Conservation (phyloP, 208 protist species). For the Tritrichomonas foetus region DNA sequence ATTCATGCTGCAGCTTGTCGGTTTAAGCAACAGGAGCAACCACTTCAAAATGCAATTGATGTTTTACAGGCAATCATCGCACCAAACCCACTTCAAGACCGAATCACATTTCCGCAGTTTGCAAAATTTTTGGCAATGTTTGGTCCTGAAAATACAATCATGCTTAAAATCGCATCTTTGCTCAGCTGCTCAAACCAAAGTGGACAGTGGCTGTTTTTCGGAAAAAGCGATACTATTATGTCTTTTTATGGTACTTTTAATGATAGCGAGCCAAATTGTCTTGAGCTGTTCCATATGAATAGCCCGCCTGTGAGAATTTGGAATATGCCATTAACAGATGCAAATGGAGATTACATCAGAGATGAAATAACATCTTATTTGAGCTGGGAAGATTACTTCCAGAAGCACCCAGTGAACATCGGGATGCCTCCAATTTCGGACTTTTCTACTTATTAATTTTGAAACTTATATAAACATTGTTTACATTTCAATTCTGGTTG, state of each 20-base stretch:
- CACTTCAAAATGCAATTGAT: not conserved
- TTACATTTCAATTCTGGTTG: too few relatives aligned
- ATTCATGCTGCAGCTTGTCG: not conserved
- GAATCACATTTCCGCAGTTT: not conserved
- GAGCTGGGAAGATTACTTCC: not conserved
- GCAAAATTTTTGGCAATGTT: constrained; percentile 32
- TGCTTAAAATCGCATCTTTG: constrained; percentile 28
- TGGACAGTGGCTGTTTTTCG: not conserved
- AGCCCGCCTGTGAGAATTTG: not conserved
- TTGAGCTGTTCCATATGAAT: not conserved
- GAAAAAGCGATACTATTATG: not conserved
- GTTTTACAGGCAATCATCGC: not conserved
- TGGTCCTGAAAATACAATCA: not conserved
- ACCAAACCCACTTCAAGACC: not conserved
- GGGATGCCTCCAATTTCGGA: too few relatives aligned
- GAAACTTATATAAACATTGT: too few relatives aligned
- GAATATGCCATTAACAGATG: not conserved
- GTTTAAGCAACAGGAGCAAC: not conserved
- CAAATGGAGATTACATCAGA: not conserved
- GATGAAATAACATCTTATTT: not conserved
- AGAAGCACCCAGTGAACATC: not conserved
- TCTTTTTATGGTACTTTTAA: not conserved
- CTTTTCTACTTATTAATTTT: too few relatives aligned
- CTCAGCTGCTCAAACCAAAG: not conserved
- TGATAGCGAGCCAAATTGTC: not conserved